Evolutionary conservation across 2,329 filamentous ascomycete species (phyloP).

Genomic region (Lasiodiplodia hormozganensis): DNA sequence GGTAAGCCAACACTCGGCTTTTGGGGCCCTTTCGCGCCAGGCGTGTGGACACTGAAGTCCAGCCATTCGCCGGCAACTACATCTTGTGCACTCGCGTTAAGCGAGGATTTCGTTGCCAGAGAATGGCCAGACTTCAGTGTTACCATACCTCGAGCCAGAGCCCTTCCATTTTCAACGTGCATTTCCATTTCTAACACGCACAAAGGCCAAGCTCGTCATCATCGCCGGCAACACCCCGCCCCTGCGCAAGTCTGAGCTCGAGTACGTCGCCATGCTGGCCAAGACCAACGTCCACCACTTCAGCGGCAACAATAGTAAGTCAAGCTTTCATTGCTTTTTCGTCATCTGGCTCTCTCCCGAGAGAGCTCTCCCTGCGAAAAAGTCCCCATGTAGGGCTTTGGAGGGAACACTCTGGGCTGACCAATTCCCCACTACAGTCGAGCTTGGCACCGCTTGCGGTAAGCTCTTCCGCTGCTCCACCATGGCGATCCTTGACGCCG

Average conservation of each 20-base stretch:
- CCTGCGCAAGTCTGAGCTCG: slow-evolving; percentile 96
- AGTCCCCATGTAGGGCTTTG: slow-evolving; percentile 80
- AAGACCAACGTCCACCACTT: slow-evolving; percentile 99
- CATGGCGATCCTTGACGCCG: slow-evolving; percentile 96
- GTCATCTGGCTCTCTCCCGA: slow-evolving; percentile 29
- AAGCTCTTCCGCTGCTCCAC: slow-evolving; percentile 99
- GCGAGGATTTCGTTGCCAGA: too few relatives aligned
- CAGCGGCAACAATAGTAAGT: slow-evolving; percentile 96
- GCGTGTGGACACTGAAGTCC: too few relatives aligned
- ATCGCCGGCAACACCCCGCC: slow-evolving; percentile 96
- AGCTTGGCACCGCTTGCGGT: slow-evolving; percentile 97
- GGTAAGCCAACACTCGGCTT: too few relatives aligned
- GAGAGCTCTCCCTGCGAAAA: slow-evolving; percentile 80
- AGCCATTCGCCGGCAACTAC: too few relatives aligned
- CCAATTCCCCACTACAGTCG: slow-evolving; percentile 68
- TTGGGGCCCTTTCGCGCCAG: too few relatives aligned
- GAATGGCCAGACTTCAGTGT: too few relatives aligned
- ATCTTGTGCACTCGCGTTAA: too few relatives aligned
- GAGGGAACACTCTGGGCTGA: slow-evolving; percentile 78
- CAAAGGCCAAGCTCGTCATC: slow-evolving; percentile 90
- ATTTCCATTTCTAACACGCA: too few relatives aligned
- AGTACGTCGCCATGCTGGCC: slow-evolving; percentile 72
- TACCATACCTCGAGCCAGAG: too few relatives aligned
- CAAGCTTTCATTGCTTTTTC: slow-evolving; percentile 36
- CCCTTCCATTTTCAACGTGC: too few relatives aligned